Percentiles rank a stretch among this genome's conserved stretches.
These are phyloP conservation scores for Paramecium sonneborni DNA, from an alignment of 73 alveolate species.

Conservation along the genomic window DNA sequence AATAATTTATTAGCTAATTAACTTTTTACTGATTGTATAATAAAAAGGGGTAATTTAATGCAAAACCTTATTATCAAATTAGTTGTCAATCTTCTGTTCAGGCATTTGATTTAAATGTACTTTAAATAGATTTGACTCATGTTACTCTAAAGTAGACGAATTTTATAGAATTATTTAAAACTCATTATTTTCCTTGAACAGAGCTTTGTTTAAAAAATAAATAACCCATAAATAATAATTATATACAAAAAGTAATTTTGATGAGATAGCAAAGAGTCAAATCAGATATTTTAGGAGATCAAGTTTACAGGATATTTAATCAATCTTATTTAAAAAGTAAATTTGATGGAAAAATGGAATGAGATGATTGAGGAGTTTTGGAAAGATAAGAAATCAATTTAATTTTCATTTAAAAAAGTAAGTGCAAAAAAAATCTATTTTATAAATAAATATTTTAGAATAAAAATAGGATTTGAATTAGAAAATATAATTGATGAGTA, in stretches of 20 bases:
- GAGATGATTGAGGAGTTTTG: neutral
- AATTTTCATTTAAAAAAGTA: neutral
- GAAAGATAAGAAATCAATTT: neutral
- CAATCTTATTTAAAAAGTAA: neutral
- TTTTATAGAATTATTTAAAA: slow-evolving; percentile 89
- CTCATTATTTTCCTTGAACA: slow-evolving; percentile 97
- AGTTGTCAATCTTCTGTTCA: slow-evolving; percentile 97
- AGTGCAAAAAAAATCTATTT: neutral
- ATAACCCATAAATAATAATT: slow-evolving; percentile 72
- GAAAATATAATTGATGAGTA: neutral
- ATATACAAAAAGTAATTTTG: neutral
- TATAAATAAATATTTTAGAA: neutral
- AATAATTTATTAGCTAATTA: no score
- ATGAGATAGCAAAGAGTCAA: neutral
- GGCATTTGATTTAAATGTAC: slow-evolving; percentile 82
- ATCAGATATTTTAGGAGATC: neutral
- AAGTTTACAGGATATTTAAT: neutral
- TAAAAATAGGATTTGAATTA: neutral
- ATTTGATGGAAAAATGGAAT: neutral
- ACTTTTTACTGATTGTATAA: no score
- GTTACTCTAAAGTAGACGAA: slow-evolving; percentile 78
- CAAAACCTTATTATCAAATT: slow-evolving; percentile 82
- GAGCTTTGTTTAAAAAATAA: slow-evolving; percentile 90
- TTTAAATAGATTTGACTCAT: neutral
- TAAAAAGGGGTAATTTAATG: slow-evolving; percentile 74